Evolutionary conservation across 106 monocot species (phyloP), one percentile per base, ranked within the genome.

Genomic region (Phalaenopsis aphrodite): DNA sequence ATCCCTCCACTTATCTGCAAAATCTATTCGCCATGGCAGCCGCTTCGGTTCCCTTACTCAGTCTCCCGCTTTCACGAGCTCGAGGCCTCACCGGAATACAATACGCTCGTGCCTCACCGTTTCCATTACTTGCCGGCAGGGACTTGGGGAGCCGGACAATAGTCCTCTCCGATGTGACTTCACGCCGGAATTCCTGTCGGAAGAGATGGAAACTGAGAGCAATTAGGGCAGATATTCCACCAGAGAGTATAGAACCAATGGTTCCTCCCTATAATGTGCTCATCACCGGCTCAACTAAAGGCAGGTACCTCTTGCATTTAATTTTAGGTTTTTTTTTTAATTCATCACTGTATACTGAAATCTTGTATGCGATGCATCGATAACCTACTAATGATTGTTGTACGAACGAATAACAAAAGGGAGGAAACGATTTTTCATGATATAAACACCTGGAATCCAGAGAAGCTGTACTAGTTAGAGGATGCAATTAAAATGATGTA

Each of bases 241-340:
- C 14, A 48, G 71, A 74, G 64, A 75, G 77, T 41, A 61, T 42
- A 46, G 85, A 87, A 69, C 82, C 87, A 17, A 88, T 88, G 87
- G 76, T 86, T 42, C 89, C 92, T 0, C 92, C 89, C 43, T 92
- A 88, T 58, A 89, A 89, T 83, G 89, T 92, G 8, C 79, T 92
- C 23, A 88, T 92, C 84, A 89, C 89, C 57, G 92, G 89, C 42
- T 92, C 92, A 48, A 89, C 85, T 55, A 92, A 88, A 89, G 92
- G 92, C 71, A 71, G 64, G n/a, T 41, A 30, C 2, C 58, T 9
- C 24, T 65, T 65, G 64, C 61, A 19, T 30, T 78, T 38, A 10
- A 38, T 24, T 55, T 56, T 19, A 1, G 17, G 15, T 0, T 78
- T 57, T 66, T 0, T 43, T 14, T 7, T 16, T 8, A n/a, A 19